A percentile compares a stretch with the other conserved stretches of the same genome.
Evolutionary conservation across 2,329 filamentous ascomycete genomes (phyloP).

Genomic region (Dactylellina parvicollis): DNA sequence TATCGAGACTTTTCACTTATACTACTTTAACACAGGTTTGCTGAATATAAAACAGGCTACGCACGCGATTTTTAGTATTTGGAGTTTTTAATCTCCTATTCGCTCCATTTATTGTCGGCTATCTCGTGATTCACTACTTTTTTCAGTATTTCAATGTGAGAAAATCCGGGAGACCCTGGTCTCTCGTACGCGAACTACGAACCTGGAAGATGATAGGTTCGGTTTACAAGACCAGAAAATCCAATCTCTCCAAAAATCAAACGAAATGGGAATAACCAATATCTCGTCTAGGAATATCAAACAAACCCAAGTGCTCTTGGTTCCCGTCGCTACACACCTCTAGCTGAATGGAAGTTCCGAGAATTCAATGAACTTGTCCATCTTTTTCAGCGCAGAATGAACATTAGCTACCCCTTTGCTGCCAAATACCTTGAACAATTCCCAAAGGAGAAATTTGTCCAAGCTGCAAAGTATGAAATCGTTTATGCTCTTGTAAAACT

Average conservation of each 20-base stretch:
- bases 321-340: constrained; percentile 88
- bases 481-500: background rate
- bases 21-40: background rate
- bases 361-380: constrained; percentile 98
- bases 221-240: too few species aligned
- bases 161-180: too few species aligned
- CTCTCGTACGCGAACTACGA: too few species aligned
- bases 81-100: constrained; percentile 86
- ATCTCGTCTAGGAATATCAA: constrained; percentile 78
- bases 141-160: constrained; percentile 91
- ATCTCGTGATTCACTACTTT: constrained; percentile 87
- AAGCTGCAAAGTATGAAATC: constrained; percentile 70
- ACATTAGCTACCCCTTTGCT: constrained; percentile 95
- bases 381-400: constrained; percentile 85
- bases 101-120: constrained; percentile 86
- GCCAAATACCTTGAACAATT: constrained; percentile 95
- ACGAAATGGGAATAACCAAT: background rate
- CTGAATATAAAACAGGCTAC: constrained; percentile 64
- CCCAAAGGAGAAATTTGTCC: constrained; percentile 91
- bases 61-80: constrained; percentile 80
- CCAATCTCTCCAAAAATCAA: background rate
- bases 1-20: background rate
- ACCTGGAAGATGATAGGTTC: too few species aligned
- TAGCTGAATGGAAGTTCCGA: constrained; percentile 97
- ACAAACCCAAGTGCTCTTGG: constrained; percentile 88